Conservation (phyloP, 768 basidiomycete genomes). For the Leucosporidium creatinivorum region DNA sequence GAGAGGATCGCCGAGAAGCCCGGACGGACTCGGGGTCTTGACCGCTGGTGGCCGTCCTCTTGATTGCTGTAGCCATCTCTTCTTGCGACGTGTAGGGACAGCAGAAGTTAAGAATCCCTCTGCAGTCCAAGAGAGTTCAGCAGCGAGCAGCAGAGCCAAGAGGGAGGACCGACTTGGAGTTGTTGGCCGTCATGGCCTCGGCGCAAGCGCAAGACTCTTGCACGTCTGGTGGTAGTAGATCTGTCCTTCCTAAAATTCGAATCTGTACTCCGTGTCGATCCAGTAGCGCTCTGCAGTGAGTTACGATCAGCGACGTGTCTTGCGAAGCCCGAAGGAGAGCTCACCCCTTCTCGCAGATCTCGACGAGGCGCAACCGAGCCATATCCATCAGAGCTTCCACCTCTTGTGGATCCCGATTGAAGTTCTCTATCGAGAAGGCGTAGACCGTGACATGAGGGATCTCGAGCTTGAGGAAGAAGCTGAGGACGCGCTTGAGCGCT, state of each 20-base stretch:
- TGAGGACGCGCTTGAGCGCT: conserved; percentile 65
- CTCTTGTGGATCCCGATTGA: conserved; percentile 76
- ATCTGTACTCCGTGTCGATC: conserved; percentile 75
- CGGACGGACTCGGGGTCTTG: neutral
- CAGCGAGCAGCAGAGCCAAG: neutral
- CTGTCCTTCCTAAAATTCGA: conserved; percentile 66
- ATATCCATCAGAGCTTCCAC: conserved; percentile 82
- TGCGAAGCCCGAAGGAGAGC: conserved; percentile 34
- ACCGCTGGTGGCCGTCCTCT: conserved; percentile 33
- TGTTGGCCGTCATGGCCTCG: conserved; percentile 66
- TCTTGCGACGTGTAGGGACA: conserved; percentile 88
- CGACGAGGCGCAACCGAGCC: conserved; percentile 65
- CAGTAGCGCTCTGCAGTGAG: conserved; percentile 59
- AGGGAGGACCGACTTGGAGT: conserved; percentile 53
- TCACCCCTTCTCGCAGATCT: conserved; percentile 74
- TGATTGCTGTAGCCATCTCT: conserved; percentile 77
- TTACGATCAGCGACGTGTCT: neutral
- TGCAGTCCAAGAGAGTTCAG: conserved; percentile 38
- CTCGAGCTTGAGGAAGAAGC: conserved; percentile 66
- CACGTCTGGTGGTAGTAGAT: conserved; percentile 71
- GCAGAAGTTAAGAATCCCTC: conserved; percentile 82
- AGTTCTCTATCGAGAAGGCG: conserved; percentile 97
- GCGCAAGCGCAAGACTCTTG: conserved; percentile 62
- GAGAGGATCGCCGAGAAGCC: neutral
- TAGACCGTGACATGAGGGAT: conserved; percentile 85